Base-by-base conservation (phyloP, 345 rosid genomes). In the Eucalyptus marginata region DNA sequence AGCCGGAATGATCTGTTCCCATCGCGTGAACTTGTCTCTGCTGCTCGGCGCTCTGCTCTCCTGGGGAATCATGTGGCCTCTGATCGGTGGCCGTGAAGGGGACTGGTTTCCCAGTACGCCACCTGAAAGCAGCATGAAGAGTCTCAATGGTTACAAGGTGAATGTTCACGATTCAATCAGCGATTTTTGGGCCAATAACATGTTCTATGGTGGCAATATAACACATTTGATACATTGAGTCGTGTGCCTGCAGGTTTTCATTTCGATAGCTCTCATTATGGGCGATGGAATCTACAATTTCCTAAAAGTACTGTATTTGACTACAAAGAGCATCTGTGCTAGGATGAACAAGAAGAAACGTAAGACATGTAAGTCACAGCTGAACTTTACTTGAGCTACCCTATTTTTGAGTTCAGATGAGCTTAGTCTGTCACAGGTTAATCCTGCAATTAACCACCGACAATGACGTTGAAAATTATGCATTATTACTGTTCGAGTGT, bases 1-100 rank as follows among this genome's bases (percentile, higher is more conserved):
- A 87, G 99, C 98, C 27, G 99, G 99, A 86, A 97, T 97, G 99
- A 97, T 97, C 49, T 98, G 99, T 90, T 95, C 99, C n/a, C 98
- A 98, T 93, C 89, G 95, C 86, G 98, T 98, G 88, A 98, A 96
- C 90, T 90, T 95, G 81, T 98, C 99, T n/a, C 90, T 98, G 92
- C 98, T 97, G 68, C 89, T 97, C 14, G 99, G 99, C 14, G 99
- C 98, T 1, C 90, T 98, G 22, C 95, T 97, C 64, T 98, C 99
- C 1, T 97, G 98, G 98, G 99, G 97, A 89, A 88, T 98, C 22
- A 98, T 95, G 99, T 98, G 99, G 99, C 99, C 99, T 16, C 91
- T 97, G 15, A 96, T 98, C 36, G 89, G 91, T 1, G 90, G 89
- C 79, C 97, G 91, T 87, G 92, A 94, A 92, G 99, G 99, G 10